Evolutionary conservation across 1,139 yeast species (phyloP), one percentile per base, ranked within the genome.

Genomic region (Saccharomyces hybrid): DNA sequence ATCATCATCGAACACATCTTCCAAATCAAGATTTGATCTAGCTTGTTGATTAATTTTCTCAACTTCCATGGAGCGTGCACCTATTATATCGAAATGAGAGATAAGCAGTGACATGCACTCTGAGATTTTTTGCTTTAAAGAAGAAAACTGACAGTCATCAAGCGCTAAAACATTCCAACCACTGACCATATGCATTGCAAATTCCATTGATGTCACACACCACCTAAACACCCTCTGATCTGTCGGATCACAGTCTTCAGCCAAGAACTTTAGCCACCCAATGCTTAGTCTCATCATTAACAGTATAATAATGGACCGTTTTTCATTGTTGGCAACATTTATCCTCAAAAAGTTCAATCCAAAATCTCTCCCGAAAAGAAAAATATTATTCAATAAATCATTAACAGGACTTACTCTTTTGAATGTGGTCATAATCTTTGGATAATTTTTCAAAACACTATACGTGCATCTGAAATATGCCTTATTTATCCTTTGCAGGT

Each of bases 61-160:
- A 2, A 90, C 90, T 66, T 86, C 87, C 6, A 66, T 64, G 4
- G 96, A 87, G 64, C 98, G 79, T 0, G 98, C 97, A 52, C 99
- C 99, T 96, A 93, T 93, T 55, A 93, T 90, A 72, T 93, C 99
- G 66, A 93, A 93, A 72, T 93, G 99, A 0, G 97, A 88, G 59
- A 93, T 91, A 58, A 93, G 77, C 53, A 93, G 75, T 1, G 97
- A 84, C 95, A 93, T 90, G 71, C 98, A 90, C 1, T 96, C 88
- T 0, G 98, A 96, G 47, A 93, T 96, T 66, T 89, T 90, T 54
- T 82, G 78, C 62, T 90, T 84, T 62, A 93, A 74, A 50, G 77
- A 74, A 55, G 80, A 76, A 66, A 91, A 93, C 64, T 88, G 93
- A 26, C 83, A 88, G 57, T 88, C 89, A 56, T 81, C 82, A 50